Base-by-base conservation (phyloP, 2,329 filamentous ascomycete genomes). In the Diaporthe capsici region DNA sequence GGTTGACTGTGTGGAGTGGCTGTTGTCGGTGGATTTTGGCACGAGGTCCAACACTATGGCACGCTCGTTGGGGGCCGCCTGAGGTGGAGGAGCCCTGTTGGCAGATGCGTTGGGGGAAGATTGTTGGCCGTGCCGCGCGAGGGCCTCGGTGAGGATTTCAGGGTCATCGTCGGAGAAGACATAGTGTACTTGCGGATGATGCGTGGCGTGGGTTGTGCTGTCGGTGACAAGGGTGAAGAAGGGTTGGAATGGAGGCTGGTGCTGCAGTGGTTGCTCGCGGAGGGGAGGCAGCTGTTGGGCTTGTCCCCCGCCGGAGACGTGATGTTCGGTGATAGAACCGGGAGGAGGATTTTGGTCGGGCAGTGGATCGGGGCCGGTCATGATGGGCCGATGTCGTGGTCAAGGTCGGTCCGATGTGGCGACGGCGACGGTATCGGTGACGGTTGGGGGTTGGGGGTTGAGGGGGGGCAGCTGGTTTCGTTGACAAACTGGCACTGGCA, bases 121-220 rank as follows among this genome's bases (percentile, higher is more conserved):
- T 71, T 72, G 47, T 12, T 57, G 37, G 57, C 85, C 82, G 71
- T 87, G 85, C 75, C 85, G 86, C 72, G 82, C 90, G 84, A 83
- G 92, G 2, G 94, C 92, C 51, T 91, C 89, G 1, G 94, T 94
- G 51, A 98, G 87, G 60, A 94, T 87, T 63, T 96, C 94, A 2
- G 92, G 90, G 81, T 98, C 95, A 84, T 98, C 97, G 84, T 98
- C 96, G 79, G 91, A 91, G 86, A 99, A 98, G 81, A 98, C 90
- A 86, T 98, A 98, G 85, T 96, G 95, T 1, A 98, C 92, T 72
- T 91, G 92, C 1, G 96, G 97, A 82, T 98, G 96, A 80, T 95
- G 89, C 77, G 95, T 94, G 61, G 94, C 91, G 80, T 91, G 90
- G 12, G 91, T 92, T n/a, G 91, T 90, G 15, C 89, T 85, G 83